Evolutionary conservation across 257 asterid genomes (phyloP).

Genomic region (Jasminum sambac): DNA sequence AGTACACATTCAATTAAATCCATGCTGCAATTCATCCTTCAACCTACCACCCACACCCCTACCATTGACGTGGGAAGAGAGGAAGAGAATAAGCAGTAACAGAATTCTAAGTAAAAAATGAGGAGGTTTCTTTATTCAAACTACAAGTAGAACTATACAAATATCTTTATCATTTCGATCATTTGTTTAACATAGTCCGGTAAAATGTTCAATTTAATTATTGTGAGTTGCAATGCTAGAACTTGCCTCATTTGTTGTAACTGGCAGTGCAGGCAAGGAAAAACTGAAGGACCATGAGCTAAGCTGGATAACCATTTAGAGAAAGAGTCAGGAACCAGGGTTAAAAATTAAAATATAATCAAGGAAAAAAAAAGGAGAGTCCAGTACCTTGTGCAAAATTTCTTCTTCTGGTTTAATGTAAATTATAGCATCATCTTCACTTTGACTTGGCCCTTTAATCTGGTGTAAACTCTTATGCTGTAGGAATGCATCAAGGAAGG

Average conservation of each 20-base stretch:
- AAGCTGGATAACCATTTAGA: slow-evolving; percentile 54
- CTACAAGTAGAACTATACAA: not conserved
- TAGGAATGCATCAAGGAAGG: slow-evolving; percentile 14
- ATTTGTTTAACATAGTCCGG: not conserved
- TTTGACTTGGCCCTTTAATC: slow-evolving; percentile 31
- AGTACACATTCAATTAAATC: not conserved
- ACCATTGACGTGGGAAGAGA: not conserved
- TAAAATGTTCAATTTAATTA: not conserved
- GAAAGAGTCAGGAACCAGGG: slow-evolving; percentile 21
- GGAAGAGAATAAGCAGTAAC: not conserved
- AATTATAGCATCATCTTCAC: slow-evolving; percentile 54
- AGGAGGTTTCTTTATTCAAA: slow-evolving; percentile 5
- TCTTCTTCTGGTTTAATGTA: slow-evolving; percentile 79
- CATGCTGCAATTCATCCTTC: not conserved
- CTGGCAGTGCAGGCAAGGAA: slow-evolving; percentile 60
- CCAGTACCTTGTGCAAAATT: slow-evolving; percentile 60
- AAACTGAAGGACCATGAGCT: slow-evolving; percentile 89
- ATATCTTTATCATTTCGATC: not conserved
- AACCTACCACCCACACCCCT: not conserved
- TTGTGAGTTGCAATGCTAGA: not conserved
- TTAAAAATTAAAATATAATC: slow-evolving; percentile 14
- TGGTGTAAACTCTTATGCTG: slow-evolving; percentile 62
- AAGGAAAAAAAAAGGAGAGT: not conserved
- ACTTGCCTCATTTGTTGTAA: slow-evolving; percentile 67
- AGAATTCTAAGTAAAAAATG: not conserved